phyloP scores from a whole-genome alignment of 805 yeast species.

The Kuraishia ogatae region DNA sequence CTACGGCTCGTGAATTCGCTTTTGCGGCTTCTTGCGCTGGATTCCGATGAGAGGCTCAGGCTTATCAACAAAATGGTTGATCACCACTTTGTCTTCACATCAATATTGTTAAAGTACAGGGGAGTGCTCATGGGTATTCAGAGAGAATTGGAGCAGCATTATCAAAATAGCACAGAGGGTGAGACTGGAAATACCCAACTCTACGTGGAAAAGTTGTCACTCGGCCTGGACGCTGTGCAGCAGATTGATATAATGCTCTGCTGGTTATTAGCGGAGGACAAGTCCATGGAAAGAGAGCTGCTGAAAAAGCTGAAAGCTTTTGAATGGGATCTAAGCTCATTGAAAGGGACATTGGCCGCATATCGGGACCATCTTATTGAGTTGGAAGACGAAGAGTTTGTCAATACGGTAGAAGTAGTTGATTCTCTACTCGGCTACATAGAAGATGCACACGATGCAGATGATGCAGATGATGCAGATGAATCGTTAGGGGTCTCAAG shows the following conservation, averaged over 20 bases:
- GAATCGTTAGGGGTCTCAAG: too few species aligned
- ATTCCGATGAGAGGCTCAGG: conserved; percentile 6
- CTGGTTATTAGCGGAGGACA: conserved; percentile 4
- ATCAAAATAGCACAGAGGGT: neutral
- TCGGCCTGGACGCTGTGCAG: conserved; percentile 4
- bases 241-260: conserved; percentile 3
- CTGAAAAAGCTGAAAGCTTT: neutral
- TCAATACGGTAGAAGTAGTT: neutral
- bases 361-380: neutral
- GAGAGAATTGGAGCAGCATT: neutral
- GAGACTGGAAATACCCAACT: neutral
- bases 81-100: neutral
- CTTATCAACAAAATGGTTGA: conserved; percentile 6
- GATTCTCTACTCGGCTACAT: neutral
- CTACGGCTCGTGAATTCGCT: neutral
- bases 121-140: neutral
- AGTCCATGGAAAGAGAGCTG: neutral
- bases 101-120: conserved; percentile 2
- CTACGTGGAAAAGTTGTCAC: neutral
- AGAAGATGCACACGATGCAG: neutral
- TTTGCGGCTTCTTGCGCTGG: conserved; percentile 4
- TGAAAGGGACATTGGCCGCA: neutral
- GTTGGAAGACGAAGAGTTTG: neutral
- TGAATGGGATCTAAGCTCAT: neutral
- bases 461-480: neutral